Base-by-base conservation (phyloP, 208 protist genomes). In the Wallacemonas sp. region DNA sequence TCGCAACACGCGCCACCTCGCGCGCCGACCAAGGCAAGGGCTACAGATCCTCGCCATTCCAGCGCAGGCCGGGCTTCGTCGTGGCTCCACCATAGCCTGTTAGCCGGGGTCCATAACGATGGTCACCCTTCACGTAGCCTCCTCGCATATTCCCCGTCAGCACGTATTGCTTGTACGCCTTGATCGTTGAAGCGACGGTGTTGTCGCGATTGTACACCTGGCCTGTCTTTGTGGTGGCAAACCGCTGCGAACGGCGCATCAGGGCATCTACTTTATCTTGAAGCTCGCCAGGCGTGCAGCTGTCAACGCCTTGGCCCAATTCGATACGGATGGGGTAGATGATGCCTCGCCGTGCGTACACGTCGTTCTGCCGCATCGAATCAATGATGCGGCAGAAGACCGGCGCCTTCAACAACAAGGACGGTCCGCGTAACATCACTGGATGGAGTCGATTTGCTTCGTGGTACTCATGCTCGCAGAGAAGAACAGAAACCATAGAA, bases 311-410 rank as follows among this genome's bases (percentile, higher is more conserved):
- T 1, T 81, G 28, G 39, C 90, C 90, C 11, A 95, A 70, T 68
- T 95, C 90, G 15, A 95, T 68, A 49, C 84, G 79, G 45, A 93
- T 91, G 11, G 86, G 86, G 68, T 90, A 95, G 11, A 93, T 51
- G 62, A 90, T 89, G 27, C 89, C 85, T 12, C 69, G 6, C 8
- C 84, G 81, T 0, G 77, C 79, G 74, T 75, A 88, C 4, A 76
- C 81, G 3, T 95, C 86, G 11, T 77, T 62, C 30, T 88, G 71
- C 1, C 89, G 86, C 77, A 91, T 84, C 11, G 62, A 49, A 66
- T 95, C 89, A 19, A 95, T 46, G 38, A 95, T 87, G 26, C 89
- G 82, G 66, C 89, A 95, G 66, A 91, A 95, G 15, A 95, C 86
- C 15, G 86, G 86, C 2, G 77, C 68, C 63, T 67, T 12, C 8